phyloP scores from a whole-genome alignment of 345 rosid species.

The Rhodamnia argentea region DNA sequence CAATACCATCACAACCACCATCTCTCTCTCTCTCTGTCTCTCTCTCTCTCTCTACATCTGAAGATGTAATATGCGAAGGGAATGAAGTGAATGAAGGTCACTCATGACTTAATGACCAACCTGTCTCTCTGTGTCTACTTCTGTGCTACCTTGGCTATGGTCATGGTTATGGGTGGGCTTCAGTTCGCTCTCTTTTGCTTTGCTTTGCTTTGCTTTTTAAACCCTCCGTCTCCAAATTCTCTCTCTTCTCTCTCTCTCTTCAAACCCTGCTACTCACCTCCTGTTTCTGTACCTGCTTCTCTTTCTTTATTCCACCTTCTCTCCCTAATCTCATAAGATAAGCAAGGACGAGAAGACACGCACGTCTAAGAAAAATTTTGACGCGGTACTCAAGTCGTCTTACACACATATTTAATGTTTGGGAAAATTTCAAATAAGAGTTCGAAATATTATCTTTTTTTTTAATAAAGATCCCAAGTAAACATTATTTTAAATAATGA shows the following conservation, averaged over 20 bases:
- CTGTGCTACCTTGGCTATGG: slow-evolving; percentile 20
- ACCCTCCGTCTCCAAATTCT: not conserved
- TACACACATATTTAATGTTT: not conserved
- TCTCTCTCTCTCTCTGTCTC: not conserved
- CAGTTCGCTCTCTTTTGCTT: not conserved
- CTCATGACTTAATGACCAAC: slow-evolving; percentile 3
- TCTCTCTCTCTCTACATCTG: not conserved
- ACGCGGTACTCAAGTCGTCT: not conserved
- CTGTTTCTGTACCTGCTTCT: not conserved
- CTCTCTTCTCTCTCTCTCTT: not conserved
- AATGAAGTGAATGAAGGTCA: not conserved
- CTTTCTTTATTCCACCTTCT: not conserved
- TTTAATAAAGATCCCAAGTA: too few relatives aligned
- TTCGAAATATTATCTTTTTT: too few relatives aligned
- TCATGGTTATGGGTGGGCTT: not conserved
- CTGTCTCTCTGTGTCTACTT: slow-evolving; percentile 29
- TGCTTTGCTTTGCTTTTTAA: not conserved
- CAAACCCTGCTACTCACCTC: not conserved
- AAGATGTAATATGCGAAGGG: not conserved
- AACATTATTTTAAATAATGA: too few relatives aligned
- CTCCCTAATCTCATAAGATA: not conserved
- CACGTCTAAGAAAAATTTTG: too few relatives aligned
- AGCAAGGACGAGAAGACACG: not conserved
- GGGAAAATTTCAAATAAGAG: too few relatives aligned
- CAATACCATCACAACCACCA: not conserved